Base-by-base conservation (phyloP, 345 rosid species). In the Microcos paniculata region DNA sequence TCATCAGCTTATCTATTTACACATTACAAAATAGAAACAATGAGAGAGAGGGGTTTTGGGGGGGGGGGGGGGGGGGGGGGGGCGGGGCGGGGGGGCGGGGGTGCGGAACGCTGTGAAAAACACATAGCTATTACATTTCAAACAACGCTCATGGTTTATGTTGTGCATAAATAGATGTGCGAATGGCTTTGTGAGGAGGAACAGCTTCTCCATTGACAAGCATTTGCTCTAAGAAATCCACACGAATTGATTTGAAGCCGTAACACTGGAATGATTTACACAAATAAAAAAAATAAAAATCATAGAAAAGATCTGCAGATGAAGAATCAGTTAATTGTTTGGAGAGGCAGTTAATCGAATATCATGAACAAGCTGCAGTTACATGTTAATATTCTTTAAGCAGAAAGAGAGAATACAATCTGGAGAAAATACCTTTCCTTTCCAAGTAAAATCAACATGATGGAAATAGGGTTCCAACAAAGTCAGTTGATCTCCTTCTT, bases 151-250 rank as follows among this genome's bases (percentile, higher is more conserved):
- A 90, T 12, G 94, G 90, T 80, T 87, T 90, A 70, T 88, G 90
- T 55, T 88, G 94, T n/a, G 94, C 94, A 72, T 62, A 79, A 67
- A 90, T 80, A 2, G 91, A 87, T 52, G 88, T 74, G 15, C 80
- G 84, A 52, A 82, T 73, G 1, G 81, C 79, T 40, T 83, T 84
- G 62, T 57, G 76, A 4, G 87, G 80, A 13, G 84, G 65, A 62
- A 87, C 76, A 55, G 77, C 76, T 70, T 85, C 84, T 55, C 92
- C 94, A 40, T 87, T 90, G 69, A 90, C 87, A n/a, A 88, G 78
- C 67, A 90, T 76, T 82, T 88, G 92, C 83, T 88, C 87, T 45
- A 79, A 72, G 80, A 90, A 90, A 81, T 88, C 94, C 72, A 90
- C 91, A 0, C 94, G 94, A 71, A 88, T 73, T 6, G 88, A 86